Base-by-base conservation (phyloP, 306 rosid species). In the Cucurbita argyrosperma region DNA sequence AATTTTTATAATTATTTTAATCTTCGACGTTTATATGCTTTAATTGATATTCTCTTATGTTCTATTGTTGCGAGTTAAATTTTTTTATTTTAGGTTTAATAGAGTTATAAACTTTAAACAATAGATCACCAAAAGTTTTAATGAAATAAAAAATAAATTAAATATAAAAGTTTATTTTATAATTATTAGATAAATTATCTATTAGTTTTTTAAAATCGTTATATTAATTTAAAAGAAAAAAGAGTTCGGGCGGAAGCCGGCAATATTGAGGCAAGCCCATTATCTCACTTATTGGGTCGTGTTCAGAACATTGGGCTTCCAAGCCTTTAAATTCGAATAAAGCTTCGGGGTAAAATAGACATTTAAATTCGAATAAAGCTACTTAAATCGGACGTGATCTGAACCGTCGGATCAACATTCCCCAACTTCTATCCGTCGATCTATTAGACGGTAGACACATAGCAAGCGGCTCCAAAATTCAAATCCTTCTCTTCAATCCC, bases 391-490 rank as follows among this genome's bases (percentile, higher is more conserved):
- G 26, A 26, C 8, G 10, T 4, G 21, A 35, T 51, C 14, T 15
- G 42, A 6, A 75, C 84, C 86, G 84, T 80, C 77, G 12, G 90
- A 81, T 86, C 75, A 39, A 30, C 40, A 38, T 1, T 60, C 64
- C 49, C 5, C 5, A 53, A 53, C 42, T 18, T 23, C 21, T 1
- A 37, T 63, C 69, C 86, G 89, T 88, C 51, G 85, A 87, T 85
- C 73, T 63, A 83, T 38, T 55, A 46, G 39, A 26, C 72, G 72
- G 72, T 66, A 61, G 57, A 76, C 78, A 1, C 50, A 76, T 3
- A 62, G 49, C 49, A 38, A 83, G 92, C 90, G 87, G 84, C 79
- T 64, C 53, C 21, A 80, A 91, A 87, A 64, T 91, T 89, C 90
- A 89, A 91, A 89, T 90, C 79, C 77, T 83, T 72, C 68, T 64